Percentiles rank a stretch among this genome's conserved stretches.
phyloP scores from a whole-genome alignment of 768 basidiomycete species.

The Pholiota microspora region DNA sequence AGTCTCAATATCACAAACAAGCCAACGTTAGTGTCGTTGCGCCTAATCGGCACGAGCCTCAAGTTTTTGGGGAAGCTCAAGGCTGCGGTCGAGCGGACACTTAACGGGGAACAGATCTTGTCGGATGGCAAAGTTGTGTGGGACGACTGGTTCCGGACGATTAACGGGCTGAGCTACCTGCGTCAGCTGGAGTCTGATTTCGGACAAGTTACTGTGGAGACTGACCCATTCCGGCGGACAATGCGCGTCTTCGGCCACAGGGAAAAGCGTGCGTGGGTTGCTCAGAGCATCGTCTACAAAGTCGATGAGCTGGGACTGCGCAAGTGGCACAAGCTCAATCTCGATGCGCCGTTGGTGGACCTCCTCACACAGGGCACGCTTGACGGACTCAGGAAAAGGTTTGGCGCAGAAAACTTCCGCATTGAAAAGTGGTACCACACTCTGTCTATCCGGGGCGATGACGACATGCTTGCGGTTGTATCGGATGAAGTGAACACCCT shows the following conservation, averaged over 20 bases:
- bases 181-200: constrained; percentile 36
- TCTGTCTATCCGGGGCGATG: constrained; percentile 39
- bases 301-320: constrained; percentile 41
- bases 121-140: constrained; percentile 54
- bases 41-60: constrained; percentile 47
- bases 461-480: constrained; percentile 8
- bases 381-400: constrained; percentile 37
- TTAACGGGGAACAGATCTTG: constrained; percentile 58
- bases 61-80: constrained; percentile 56
- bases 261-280: constrained; percentile 36
- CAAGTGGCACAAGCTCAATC: constrained; percentile 39
- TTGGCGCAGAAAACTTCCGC: constrained; percentile 57
- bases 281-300: constrained; percentile 45
- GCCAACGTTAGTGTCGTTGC: constrained; percentile 32
- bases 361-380: constrained; percentile 48
- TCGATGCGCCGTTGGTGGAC: constrained; percentile 45
- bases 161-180: constrained; percentile 44
- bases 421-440: constrained; percentile 41
- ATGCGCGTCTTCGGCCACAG: constrained; percentile 57
- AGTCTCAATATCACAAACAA: constrained; percentile 24
- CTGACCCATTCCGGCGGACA: constrained; percentile 36
- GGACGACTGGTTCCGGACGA: constrained; percentile 59
- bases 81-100: constrained; percentile 54
- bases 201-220: constrained; percentile 41
- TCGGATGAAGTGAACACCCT: not conserved